These are phyloP conservation scores for Hericium coralloides DNA, from an alignment of 768 basidiomycete species.

Conservation along the genomic window DNA sequence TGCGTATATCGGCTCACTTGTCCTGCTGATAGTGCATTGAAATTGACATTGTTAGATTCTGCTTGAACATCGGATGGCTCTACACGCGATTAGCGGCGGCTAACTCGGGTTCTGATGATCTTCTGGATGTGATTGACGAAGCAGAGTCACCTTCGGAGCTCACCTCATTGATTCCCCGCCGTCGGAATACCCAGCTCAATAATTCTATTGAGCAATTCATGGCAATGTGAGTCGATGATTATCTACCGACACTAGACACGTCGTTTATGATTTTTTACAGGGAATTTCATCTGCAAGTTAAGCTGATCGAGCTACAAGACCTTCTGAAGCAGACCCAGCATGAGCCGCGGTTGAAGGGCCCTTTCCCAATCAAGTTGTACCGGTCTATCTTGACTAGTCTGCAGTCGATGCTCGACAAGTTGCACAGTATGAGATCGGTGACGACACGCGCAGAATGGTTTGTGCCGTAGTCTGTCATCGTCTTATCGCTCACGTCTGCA, in stretches of 20 bases:
- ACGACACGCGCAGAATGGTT: slow-evolving; percentile 93
- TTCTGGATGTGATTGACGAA: slow-evolving; percentile 18
- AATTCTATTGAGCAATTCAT: slow-evolving; percentile 80
- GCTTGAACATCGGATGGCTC: slow-evolving; percentile 88
- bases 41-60: slow-evolving; percentile 49
- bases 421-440: slow-evolving; percentile 97
- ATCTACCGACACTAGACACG: neutral
- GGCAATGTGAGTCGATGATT: slow-evolving; percentile 59
- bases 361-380: slow-evolving; percentile 84
- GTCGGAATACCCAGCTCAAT: slow-evolving; percentile 36
- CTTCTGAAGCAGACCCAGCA: slow-evolving; percentile 85
- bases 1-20: slow-evolving; percentile 27
- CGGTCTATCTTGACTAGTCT: slow-evolving; percentile 73
- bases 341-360: slow-evolving; percentile 93
- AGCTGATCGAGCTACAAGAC: slow-evolving; percentile 77
- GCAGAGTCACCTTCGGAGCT: slow-evolving; percentile 15
- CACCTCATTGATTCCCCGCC: slow-evolving; percentile 23
- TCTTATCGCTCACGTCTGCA: too few relatives aligned
- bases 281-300: slow-evolving; percentile 92
- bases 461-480: slow-evolving; percentile 14
- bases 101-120: slow-evolving; percentile 64
- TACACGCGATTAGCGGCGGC: slow-evolving; percentile 87
- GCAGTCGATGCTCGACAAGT: slow-evolving; percentile 77
- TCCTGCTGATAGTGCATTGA: slow-evolving; percentile 2
- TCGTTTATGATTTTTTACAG: slow-evolving; percentile 29